phyloP scores from a whole-genome alignment of 768 basidiomycete species.

The Naganishia kalamii region DNA sequence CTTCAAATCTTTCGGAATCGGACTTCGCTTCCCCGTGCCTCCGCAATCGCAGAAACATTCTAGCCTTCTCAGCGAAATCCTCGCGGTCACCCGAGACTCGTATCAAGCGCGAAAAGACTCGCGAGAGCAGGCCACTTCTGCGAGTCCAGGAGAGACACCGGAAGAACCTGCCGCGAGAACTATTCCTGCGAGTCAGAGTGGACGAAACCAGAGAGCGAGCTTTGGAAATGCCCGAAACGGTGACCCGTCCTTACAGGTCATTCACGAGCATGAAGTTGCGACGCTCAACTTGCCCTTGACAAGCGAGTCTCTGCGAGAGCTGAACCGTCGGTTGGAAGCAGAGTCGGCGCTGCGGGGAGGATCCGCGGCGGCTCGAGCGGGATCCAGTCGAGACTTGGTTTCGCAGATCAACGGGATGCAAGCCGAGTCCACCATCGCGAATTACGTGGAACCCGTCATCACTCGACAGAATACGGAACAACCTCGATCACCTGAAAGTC shows the following conservation, averaged over 20 bases:
- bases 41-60: constrained; percentile 17
- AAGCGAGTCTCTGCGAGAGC: constrained; percentile 4
- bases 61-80: constrained; percentile 20
- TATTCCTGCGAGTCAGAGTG: not conserved
- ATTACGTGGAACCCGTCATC: not conserved
- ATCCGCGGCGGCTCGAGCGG: not conserved
- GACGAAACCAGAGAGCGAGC: not conserved
- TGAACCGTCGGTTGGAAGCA: not conserved
- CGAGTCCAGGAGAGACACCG: not conserved
- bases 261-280: constrained; percentile 1
- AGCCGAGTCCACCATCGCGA: too few species aligned
- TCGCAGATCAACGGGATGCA: too few species aligned
- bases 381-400: too few species aligned
- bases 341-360: not conserved
- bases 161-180: not conserved
- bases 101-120: constrained; percentile 8
- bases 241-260: not conserved
- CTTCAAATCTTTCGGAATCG: constrained; percentile 10
- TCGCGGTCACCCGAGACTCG: constrained; percentile 8
- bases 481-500: not conserved
- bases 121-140: not conserved
- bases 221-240: not conserved
- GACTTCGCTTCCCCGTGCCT: constrained; percentile 18
- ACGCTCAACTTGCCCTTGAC: not conserved
- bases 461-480: not conserved